A percentile compares a stretch with the other conserved stretches of the same genome.
Conservation (phyloP, 257 asterid genomes). For the Solanum corneliomulleri region DNA sequence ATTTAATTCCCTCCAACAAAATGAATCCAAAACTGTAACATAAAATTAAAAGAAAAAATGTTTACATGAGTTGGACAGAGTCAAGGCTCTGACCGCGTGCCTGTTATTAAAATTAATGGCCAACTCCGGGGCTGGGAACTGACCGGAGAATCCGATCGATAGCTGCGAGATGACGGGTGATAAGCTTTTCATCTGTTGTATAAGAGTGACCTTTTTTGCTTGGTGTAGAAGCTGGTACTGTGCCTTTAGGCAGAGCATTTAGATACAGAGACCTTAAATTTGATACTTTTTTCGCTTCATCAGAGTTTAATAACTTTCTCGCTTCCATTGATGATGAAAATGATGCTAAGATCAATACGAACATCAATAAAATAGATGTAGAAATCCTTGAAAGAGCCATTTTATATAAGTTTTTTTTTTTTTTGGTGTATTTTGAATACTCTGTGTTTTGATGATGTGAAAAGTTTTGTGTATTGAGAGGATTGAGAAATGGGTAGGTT, state of each 20-base stretch:
- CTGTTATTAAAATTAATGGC: constrained; percentile 24
- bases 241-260: constrained; percentile 39
- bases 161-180: constrained; percentile 37
- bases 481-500: not conserved
- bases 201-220: constrained; percentile 38
- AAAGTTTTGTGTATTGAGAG: not conserved
- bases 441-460: not conserved
- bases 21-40: not conserved
- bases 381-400: not conserved
- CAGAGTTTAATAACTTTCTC: constrained; percentile 8
- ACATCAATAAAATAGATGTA: not conserved
- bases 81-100: not conserved
- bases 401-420: not conserved
- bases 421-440: not conserved
- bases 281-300: not conserved
- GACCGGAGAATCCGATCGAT: constrained; percentile 38
- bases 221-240: constrained; percentile 30
- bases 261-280: constrained; percentile 14
- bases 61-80: not conserved
- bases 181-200: constrained; percentile 23
- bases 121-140: constrained; percentile 55
- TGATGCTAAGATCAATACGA: constrained; percentile 15
- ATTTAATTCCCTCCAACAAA: not conserved
- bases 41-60: not conserved
- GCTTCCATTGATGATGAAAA: constrained; percentile 22